Percentiles rank a stretch among this genome's conserved stretches.
Conservation (phyloP, 2,329 filamentous ascomycete genomes). For the Colletotrichum sojae region DNA sequence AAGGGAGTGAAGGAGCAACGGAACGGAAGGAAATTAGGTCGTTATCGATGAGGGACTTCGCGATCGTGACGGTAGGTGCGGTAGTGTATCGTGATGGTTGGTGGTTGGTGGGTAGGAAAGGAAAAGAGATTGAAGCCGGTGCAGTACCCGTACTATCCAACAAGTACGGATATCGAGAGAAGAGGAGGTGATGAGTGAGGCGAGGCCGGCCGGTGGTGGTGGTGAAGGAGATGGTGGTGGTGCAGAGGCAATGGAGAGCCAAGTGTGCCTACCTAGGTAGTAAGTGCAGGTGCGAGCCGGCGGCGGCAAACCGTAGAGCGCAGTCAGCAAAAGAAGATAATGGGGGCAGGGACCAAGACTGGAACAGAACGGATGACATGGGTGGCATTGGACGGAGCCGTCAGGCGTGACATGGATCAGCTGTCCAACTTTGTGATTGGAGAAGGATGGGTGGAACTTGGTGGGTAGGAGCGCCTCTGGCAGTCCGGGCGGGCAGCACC, state of each 20-base stretch:
- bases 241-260: constrained; percentile 11
- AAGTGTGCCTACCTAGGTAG: neutral
- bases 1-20: neutral
- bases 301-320: constrained; percentile 30
- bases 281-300: constrained; percentile 1
- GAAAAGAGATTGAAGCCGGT: neutral
- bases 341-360: constrained; percentile 36
- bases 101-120: constrained; percentile 13
- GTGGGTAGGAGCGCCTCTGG: neutral
- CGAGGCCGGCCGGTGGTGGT: neutral
- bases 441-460: neutral
- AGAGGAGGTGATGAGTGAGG: neutral
- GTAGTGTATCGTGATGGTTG: neutral
- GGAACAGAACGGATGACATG: constrained; percentile 35
- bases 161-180: no score
- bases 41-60: constrained; percentile 22
- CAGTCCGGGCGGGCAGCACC: neutral
- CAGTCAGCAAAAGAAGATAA: constrained; percentile 27
- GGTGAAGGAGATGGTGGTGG: constrained; percentile 5
- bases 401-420: constrained; percentile 30
- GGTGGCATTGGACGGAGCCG: constrained; percentile 37
- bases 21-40: neutral
- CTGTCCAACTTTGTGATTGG: constrained; percentile 17
- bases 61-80: constrained; percentile 11
- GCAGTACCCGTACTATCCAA: no score